Evolutionary conservation across 2,329 filamentous ascomycete genomes (phyloP).

Genomic region (Xylariaceae sp.): DNA sequence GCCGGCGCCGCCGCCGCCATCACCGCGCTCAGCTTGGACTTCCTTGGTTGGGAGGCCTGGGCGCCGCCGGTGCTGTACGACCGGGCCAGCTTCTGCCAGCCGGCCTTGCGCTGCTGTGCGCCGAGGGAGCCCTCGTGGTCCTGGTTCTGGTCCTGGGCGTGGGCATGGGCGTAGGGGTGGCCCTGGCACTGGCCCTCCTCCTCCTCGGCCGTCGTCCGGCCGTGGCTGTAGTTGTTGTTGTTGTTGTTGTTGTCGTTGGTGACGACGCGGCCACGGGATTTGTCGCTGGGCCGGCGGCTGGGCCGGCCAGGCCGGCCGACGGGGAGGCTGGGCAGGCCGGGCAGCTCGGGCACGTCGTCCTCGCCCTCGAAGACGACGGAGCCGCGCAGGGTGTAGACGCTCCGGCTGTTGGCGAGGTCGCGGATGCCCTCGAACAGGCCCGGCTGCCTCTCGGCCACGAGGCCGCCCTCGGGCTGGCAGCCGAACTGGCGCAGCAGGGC

Average conservation of each 20-base stretch:
- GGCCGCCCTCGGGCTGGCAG: constrained; percentile 3
- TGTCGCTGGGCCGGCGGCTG: background rate
- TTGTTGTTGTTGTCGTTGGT: too few species aligned
- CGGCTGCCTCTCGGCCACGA: background rate
- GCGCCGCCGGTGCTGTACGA: too few species aligned
- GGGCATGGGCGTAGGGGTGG: background rate
- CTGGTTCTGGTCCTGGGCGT: background rate
- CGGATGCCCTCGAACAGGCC: constrained; percentile 16
- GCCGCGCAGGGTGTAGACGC: constrained; percentile 14
- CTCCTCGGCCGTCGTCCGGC: background rate
- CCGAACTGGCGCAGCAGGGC: constrained; percentile 18
- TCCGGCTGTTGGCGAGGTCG: constrained; percentile 8
- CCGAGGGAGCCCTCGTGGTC: background rate
- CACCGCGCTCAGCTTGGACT: too few species aligned
- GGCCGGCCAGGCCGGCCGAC: background rate
- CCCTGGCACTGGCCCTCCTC: background rate
- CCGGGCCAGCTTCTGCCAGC: background rate
- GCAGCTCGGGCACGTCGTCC: too few species aligned
- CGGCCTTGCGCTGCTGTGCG: background rate
- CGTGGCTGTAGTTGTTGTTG: background rate
- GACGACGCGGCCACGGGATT: background rate
- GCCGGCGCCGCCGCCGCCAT: background rate
- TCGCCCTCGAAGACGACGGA: background rate
- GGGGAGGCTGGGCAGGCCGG: too few species aligned
- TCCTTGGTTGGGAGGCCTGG: too few species aligned